Base-by-base conservation (phyloP, 2,329 filamentous ascomycete species). In the Colletotrichum lini region DNA sequence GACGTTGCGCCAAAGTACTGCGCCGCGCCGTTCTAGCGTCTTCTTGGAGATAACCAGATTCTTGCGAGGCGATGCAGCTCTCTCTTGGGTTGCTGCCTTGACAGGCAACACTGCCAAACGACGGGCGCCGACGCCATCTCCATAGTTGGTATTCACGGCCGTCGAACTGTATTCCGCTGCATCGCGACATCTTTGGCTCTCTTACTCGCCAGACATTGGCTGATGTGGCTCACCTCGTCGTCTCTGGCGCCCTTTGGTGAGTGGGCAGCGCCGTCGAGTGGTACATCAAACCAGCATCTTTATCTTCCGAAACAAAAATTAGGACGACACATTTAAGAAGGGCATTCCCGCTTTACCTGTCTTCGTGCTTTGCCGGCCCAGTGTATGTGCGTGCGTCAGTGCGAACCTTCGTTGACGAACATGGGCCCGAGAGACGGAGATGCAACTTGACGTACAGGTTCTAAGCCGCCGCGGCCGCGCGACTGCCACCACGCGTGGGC, bases 231-330 rank as follows among this genome's bases (percentile, higher is more conserved):
- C 16, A 6, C 8, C 30, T 30, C 15, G 45, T 38, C 4, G 35
- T 21, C 40, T 18, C 16, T 50, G 15, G 21, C 42, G 21, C 18
- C 23, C 54, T 35, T 44, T 23, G 38, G 52, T 38, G 45, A 57
- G 57, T 40, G 57, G 50, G 45, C 15, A 40, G 35, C 13, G 6
- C 15, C 35, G 16, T 10, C 12, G 26, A 23, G 53, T 40, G 35
- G 26, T 44, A 56, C 45, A 15, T 26, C 16, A 45, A 18, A 35
- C 40, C 8, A 52, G 16, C 40, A 49, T 21, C 13, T 21, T 23
- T 8, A 23, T 56, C 50, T 70, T 70, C 62, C 57, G 68, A 62
- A 70, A 70, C 63, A 23, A 61, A 52, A 21, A n/a, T 38, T 38
- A 16, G n/a, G 42, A 38, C 52, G 38, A 67, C 42, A 52, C 30